Base-by-base conservation (phyloP, 1,139 yeast species). In the Sugiyamaella novakii region DNA sequence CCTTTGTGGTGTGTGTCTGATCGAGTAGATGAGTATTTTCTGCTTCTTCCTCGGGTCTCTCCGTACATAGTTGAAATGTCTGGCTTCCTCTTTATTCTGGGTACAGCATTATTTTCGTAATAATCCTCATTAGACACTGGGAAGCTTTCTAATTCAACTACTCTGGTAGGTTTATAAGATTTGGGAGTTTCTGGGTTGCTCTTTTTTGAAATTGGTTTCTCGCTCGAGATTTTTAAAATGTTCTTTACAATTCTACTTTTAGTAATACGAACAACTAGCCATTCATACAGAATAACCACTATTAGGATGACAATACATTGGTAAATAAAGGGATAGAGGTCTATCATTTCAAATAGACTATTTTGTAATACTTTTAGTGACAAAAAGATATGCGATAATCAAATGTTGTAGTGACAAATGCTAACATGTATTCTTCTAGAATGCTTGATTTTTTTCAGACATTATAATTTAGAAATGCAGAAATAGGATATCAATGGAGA, bases 211-310 rank as follows among this genome's bases (percentile, higher is more conserved):
- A n/a, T n/a, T n/a, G n/a, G n/a, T n/a, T n/a, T n/a, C n/a, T n/a
- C n/a, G n/a, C n/a, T n/a, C n/a, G n/a, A n/a, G n/a, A n/a, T n/a
- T n/a, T n/a, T n/a, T n/a, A n/a, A n/a, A n/a, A n/a, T n/a, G n/a
- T n/a, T n/a, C n/a, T n/a, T n/a, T n/a, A n/a, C n/a, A n/a, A 5
- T 29, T 22, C 21, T 39, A n/a, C 14, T 12, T 14, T 18, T 29
- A 19, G 18, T 12, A 29, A 39, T 39, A 8, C 21, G 18, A 7
- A 29, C 35, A 10, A 39, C 21, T 8, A 39, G 14, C 25, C 27
- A 29, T 29, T 39, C 43, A 18, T 39, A 39, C 7, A 29, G 19
- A 7, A 39, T n/a, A 5, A 39, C 43, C 17, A 22, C 36, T 6
- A 18, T 12, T 12, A 39, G 14, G 3, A 39, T 29, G 21, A 39